These are phyloP conservation scores for Polyplosphaeria fusca DNA, from an alignment of 495 filamentous ascomycete species.

Conservation along the genomic window DNA sequence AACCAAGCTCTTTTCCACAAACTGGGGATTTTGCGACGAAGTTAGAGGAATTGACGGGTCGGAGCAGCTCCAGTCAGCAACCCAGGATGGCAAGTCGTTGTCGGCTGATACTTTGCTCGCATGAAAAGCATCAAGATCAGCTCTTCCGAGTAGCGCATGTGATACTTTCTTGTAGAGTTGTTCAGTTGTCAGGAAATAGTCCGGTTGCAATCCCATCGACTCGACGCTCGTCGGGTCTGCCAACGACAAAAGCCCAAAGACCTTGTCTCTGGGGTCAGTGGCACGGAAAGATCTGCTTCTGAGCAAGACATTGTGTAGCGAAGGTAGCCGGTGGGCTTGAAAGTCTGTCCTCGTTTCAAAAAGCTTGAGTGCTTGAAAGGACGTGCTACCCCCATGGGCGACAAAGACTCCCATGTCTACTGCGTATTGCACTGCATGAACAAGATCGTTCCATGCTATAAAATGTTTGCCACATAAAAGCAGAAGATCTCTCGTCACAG, in stretches of 20 bases:
- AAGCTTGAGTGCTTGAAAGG: slow-evolving; percentile 8
- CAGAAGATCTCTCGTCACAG: slow-evolving; percentile 1
- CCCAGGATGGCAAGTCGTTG: slow-evolving; percentile 21
- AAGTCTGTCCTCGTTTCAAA: slow-evolving; percentile 3
- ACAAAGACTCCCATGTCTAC: slow-evolving; percentile 14
- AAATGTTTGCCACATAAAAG: slow-evolving; percentile 11
- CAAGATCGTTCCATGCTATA: slow-evolving; percentile 14
- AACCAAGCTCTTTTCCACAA: too few relatives aligned
- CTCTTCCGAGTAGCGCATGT: neutral
- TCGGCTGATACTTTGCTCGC: slow-evolving; percentile 1
- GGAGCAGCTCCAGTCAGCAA: slow-evolving; percentile 19
- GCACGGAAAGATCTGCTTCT: slow-evolving; percentile 3
- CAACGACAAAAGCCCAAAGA: slow-evolving; percentile 21
- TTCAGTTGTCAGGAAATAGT: slow-evolving; percentile 5
- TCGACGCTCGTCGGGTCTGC: neutral
- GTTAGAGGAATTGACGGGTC: slow-evolving; percentile 5
- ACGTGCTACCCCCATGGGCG: slow-evolving; percentile 11
- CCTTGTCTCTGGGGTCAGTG: slow-evolving; percentile 25
- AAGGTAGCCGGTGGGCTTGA: neutral
- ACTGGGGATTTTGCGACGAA: neutral
- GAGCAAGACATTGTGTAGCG: slow-evolving; percentile 5
- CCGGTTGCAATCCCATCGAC: slow-evolving; percentile 15
- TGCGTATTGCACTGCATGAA: slow-evolving; percentile 1
- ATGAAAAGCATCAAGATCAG: slow-evolving; percentile 9
- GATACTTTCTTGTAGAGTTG: slow-evolving; percentile 18